Percentiles rank a stretch among this genome's conserved stretches.
phyloP scores from a whole-genome alignment of 306 rosid genomes.

The Vigna trinervia region DNA sequence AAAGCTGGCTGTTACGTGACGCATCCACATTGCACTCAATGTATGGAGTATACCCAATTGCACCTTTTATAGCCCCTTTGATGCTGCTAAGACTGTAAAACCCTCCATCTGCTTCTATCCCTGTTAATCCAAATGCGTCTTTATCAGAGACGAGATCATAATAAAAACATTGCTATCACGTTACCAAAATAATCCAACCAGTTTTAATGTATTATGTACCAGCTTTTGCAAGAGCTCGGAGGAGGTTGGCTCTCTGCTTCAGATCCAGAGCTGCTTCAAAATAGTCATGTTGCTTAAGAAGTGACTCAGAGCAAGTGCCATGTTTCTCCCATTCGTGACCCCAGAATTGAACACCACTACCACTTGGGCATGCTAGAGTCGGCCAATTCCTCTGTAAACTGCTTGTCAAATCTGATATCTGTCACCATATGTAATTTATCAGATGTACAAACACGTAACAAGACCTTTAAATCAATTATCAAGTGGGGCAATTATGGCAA shows the following conservation, averaged over 20 bases:
- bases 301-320: constrained; percentile 70
- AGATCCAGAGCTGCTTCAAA: constrained; percentile 59
- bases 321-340: constrained; percentile 72
- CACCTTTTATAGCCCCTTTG: constrained; percentile 35
- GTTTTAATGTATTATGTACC: constrained; percentile 42
- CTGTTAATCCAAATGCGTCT: constrained; percentile 4
- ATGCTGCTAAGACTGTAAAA: constrained; percentile 46
- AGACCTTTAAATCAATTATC: no score
- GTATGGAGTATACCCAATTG: constrained; percentile 37
- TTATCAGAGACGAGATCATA: not conserved
- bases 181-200: not conserved
- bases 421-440: not conserved
- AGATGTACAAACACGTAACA: not conserved
- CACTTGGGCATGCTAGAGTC: constrained; percentile 68
- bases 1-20: constrained; percentile 49
- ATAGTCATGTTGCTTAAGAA: constrained; percentile 64
- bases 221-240: constrained; percentile 51
- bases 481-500: not conserved
- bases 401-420: constrained; percentile 46
- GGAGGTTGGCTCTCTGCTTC: constrained; percentile 55
- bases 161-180: not conserved
- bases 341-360: constrained; percentile 58
- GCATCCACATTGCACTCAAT: constrained; percentile 53
- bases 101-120: constrained; percentile 49
- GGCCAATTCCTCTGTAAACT: constrained; percentile 61